Evolutionary conservation across 345 rosid species (phyloP).

Genomic region (Sisymbrium altissimum): DNA sequence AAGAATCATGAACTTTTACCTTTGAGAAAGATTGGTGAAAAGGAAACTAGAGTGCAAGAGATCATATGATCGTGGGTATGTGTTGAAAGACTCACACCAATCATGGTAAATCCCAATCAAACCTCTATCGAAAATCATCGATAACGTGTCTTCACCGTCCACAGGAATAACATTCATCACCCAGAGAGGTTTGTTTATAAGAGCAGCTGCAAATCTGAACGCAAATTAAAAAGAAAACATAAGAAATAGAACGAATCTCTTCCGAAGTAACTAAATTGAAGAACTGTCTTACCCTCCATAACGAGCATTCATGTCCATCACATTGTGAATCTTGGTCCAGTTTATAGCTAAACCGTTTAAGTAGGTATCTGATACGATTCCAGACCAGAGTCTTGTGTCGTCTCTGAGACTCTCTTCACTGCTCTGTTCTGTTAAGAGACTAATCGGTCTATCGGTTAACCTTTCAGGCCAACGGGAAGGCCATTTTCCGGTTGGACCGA

Average conservation of each 20-base stretch:
- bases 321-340: slow-evolving; percentile 68
- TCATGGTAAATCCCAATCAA: slow-evolving; percentile 85
- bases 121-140: slow-evolving; percentile 67
- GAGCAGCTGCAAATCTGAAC: slow-evolving; percentile 83
- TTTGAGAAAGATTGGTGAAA: slow-evolving; percentile 43
- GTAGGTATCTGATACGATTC: slow-evolving; percentile 61
- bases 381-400: slow-evolving; percentile 72
- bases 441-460: slow-evolving; percentile 53
- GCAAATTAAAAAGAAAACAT: background rate
- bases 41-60: slow-evolving; percentile 79
- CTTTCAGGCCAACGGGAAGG: slow-evolving; percentile 77
- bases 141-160: slow-evolving; percentile 58
- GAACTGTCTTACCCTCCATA: slow-evolving; percentile 74
- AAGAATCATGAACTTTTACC: slow-evolving; percentile 36
- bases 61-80: slow-evolving; percentile 82
- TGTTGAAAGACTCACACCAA: slow-evolving; percentile 87
- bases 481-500: slow-evolving; percentile 41
- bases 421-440: slow-evolving; percentile 33
- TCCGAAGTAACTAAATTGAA: slow-evolving; percentile 27
- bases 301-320: slow-evolving; percentile 96
- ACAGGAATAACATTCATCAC: slow-evolving; percentile 86
- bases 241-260: slow-evolving; percentile 36
- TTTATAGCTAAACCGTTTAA: slow-evolving; percentile 52
- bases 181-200: slow-evolving; percentile 68
- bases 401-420: slow-evolving; percentile 35